A percentile compares a stretch with the other conserved stretches of the same genome.
Conservation (phyloP, 2,329 filamentous ascomycete species). For the Ophiostoma sp. region DNA sequence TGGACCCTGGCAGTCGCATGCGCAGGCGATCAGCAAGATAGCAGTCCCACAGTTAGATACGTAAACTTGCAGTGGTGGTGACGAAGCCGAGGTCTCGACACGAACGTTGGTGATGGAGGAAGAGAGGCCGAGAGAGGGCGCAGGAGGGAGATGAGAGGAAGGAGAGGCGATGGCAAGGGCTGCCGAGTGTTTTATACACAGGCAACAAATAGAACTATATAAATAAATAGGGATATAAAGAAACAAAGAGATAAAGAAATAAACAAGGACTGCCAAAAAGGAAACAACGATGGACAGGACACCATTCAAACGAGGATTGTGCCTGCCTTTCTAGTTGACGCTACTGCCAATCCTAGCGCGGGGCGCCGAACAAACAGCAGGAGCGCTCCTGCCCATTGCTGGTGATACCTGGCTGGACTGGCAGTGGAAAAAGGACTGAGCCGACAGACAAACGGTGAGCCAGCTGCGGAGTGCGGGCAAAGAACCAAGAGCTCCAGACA, state of each 20-base stretch:
- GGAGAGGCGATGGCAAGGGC: not conserved
- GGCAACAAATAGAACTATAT: not conserved
- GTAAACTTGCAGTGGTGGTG: not conserved
- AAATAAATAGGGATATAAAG: not conserved
- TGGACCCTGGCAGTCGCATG: constrained; percentile 11
- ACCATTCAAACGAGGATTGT: no score
- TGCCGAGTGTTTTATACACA: not conserved
- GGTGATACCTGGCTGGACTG: not conserved
- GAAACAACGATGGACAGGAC: not conserved
- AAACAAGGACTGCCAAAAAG: not conserved
- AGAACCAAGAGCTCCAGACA: not conserved
- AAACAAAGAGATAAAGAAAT: not conserved
- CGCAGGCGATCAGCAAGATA: constrained; percentile 4
- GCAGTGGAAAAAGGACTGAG: not conserved
- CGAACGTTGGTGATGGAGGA: not conserved
- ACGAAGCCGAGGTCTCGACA: not conserved
- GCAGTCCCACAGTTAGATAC: not conserved
- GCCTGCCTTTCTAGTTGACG: not conserved
- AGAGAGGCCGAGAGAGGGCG: not conserved
- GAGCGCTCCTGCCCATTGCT: not conserved
- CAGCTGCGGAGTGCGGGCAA: not conserved
- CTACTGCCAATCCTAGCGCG: not conserved
- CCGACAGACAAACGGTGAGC: not conserved
- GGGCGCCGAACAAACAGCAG: not conserved
- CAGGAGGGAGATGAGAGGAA: not conserved